phyloP scores from a whole-genome alignment of 352 stramenopile species.

The Phytophthora sansomeana region DNA sequence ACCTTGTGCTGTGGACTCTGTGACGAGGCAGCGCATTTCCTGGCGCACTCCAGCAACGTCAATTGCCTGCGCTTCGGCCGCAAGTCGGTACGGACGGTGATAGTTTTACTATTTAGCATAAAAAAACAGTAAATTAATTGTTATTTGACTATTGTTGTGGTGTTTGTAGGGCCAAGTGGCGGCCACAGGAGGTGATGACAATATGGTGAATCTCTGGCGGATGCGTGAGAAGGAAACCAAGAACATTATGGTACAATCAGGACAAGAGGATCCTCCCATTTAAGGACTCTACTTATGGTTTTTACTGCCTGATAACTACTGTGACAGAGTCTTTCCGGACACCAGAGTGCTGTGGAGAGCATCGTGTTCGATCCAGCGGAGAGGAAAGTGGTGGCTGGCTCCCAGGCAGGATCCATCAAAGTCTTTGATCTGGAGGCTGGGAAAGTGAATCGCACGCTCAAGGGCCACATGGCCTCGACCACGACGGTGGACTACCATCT shows the following conservation, averaged over 20 bases:
- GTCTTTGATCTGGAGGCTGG: constrained; percentile 82
- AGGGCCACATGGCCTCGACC: constrained; percentile 87
- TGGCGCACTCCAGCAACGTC: constrained; percentile 82
- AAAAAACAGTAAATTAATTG: neutral
- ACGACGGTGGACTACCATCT: constrained; percentile 86
- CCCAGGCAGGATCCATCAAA: constrained; percentile 86
- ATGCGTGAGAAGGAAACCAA: constrained; percentile 90
- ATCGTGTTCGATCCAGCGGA: constrained; percentile 84
- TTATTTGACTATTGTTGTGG: constrained; percentile 5
- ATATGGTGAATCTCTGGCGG: constrained; percentile 86
- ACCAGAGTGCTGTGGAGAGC: constrained; percentile 81
- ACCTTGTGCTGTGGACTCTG: neutral
- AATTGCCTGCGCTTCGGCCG: constrained; percentile 85
- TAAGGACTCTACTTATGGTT: too few species aligned
- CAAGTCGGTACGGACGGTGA: constrained; percentile 69
- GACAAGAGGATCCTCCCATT: too few species aligned
- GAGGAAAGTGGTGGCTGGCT: constrained; percentile 79
- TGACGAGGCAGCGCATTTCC: constrained; percentile 66
- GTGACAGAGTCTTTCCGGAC: constrained; percentile 71
- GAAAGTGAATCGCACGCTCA: constrained; percentile 82
- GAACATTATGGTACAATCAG: constrained; percentile 88
- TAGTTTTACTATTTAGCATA: too few species aligned
- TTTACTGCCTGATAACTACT: neutral
- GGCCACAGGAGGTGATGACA: constrained; percentile 80
- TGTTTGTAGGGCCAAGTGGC: constrained; percentile 73